phyloP scores from a whole-genome alignment of 345 rosid genomes.

The Eutrema japonicum region DNA sequence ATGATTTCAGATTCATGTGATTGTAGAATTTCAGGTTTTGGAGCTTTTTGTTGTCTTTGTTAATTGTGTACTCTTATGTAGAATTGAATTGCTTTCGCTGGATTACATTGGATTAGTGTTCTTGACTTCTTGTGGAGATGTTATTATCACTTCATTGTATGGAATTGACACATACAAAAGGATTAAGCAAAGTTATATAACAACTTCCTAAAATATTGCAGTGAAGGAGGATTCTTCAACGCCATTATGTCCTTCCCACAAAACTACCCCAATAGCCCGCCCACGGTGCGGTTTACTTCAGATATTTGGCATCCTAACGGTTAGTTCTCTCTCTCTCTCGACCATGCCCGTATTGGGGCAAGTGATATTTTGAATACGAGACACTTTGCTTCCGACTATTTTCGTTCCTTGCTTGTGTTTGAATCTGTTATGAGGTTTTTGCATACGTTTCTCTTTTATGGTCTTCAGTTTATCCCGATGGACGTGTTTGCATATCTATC shows the following conservation, averaged over 20 bases:
- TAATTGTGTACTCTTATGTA: not conserved
- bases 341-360: not conserved
- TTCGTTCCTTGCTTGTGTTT: not conserved
- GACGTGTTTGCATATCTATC: constrained; percentile 60
- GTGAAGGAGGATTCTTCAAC: constrained; percentile 85
- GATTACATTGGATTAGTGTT: constrained; percentile 2
- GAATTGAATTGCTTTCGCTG: constrained; percentile 17
- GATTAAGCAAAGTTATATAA: constrained; percentile 1
- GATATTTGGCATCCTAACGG: constrained; percentile 67
- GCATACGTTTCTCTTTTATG: not conserved
- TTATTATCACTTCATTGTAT: not conserved
- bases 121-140: constrained; percentile 3
- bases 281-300: constrained; percentile 56
- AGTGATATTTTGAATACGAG: not conserved
- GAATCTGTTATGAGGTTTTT: not conserved
- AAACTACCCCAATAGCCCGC: constrained; percentile 59
- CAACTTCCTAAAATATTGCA: constrained; percentile 38
- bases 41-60: constrained; percentile 9
- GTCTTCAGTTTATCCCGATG: constrained; percentile 50
- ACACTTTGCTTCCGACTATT: not conserved
- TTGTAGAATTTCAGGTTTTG: not conserved
- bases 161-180: not conserved
- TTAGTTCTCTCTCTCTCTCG: constrained; percentile 15
- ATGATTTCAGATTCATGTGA: not conserved
- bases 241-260: constrained; percentile 78